Conservation (phyloP, 2,329 filamentous ascomycete genomes). For the Alternaria burnsii region DNA sequence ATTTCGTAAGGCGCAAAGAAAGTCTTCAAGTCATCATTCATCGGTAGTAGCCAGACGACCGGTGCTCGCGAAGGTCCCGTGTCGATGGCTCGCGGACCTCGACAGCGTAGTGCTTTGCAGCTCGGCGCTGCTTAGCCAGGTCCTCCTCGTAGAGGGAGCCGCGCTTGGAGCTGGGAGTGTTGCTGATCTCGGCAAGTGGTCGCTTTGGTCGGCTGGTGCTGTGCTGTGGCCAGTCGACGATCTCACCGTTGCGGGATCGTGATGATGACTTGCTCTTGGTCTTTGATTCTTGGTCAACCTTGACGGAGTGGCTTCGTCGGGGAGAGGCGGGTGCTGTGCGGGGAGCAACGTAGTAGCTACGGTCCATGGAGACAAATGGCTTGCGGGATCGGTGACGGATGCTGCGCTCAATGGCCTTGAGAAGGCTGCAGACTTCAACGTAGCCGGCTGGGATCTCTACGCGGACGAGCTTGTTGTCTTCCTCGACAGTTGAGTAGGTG, state of each 20-base stretch:
- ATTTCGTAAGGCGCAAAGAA: slow-evolving; percentile 20
- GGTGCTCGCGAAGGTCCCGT: slow-evolving; percentile 49
- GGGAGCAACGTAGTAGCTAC: slow-evolving; percentile 53
- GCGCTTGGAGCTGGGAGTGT: slow-evolving; percentile 44
- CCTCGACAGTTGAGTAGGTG: slow-evolving; percentile 46
- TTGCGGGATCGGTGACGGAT: slow-evolving; percentile 46
- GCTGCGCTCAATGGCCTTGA: slow-evolving; percentile 54
- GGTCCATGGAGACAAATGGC: slow-evolving; percentile 56
- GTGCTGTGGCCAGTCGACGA: slow-evolving; percentile 49
- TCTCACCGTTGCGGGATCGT: slow-evolving; percentile 47
- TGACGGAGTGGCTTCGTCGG: slow-evolving; percentile 41
- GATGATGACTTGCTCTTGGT: slow-evolving; percentile 33
- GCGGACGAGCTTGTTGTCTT: slow-evolving; percentile 54
- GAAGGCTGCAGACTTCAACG: slow-evolving; percentile 50
- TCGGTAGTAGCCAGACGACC: slow-evolving; percentile 51
- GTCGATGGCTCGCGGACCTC: slow-evolving; percentile 53
- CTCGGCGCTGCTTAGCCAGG: slow-evolving; percentile 45
- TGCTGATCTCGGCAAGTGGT: slow-evolving; percentile 43
- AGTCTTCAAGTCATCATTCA: slow-evolving; percentile 34
- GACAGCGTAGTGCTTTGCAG: slow-evolving; percentile 50
- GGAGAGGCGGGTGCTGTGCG: slow-evolving; percentile 41
- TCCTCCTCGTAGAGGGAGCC: slow-evolving; percentile 55
- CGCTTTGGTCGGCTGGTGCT: slow-evolving; percentile 24
- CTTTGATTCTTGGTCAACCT: slow-evolving; percentile 43
- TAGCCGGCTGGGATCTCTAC: slow-evolving; percentile 57